Evolutionary conservation across 805 yeast species (phyloP).

Genomic region (Babjeviella inositovora): DNA sequence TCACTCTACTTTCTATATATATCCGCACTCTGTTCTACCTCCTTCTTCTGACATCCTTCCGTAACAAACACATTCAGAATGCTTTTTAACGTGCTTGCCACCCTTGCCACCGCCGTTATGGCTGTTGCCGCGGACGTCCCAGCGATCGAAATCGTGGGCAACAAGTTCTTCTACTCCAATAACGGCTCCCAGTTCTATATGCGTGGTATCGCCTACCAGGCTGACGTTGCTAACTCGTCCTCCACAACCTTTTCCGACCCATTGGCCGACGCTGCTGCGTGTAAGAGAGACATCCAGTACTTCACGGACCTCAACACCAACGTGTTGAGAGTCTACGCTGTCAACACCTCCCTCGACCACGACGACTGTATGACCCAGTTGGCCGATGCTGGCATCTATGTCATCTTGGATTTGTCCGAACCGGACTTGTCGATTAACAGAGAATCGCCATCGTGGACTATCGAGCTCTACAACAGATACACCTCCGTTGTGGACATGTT

Average conservation of each 20-base stretch:
- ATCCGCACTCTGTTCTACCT: no score
- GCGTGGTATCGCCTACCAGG: slow-evolving; percentile 72
- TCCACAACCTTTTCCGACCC: slow-evolving; percentile 45
- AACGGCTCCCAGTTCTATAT: slow-evolving; percentile 70
- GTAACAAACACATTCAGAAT: no score
- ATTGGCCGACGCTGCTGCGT: slow-evolving; percentile 40
- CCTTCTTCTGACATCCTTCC: no score
- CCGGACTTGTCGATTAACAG: slow-evolving; percentile 52
- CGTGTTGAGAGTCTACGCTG: slow-evolving; percentile 63
- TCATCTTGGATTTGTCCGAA: slow-evolving; percentile 65
- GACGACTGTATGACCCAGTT: slow-evolving; percentile 50
- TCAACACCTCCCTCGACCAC: slow-evolving; percentile 51
- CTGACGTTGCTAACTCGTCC: slow-evolving; percentile 36
- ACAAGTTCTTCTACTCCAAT: slow-evolving; percentile 62
- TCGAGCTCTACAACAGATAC: slow-evolving; percentile 50
- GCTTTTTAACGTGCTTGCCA: no score
- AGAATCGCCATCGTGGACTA: slow-evolving; percentile 43
- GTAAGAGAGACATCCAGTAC: slow-evolving; percentile 65
- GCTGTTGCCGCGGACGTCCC: slow-evolving; percentile 40
- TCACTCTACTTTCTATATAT: no score
- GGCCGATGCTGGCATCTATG: slow-evolving; percentile 64
- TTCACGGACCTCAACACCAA: slow-evolving; percentile 47
- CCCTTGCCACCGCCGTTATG: no score
- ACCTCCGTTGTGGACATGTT: slow-evolving; percentile 53
- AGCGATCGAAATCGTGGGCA: slow-evolving; percentile 57